Evolutionary conservation across 768 basidiomycete genomes (phyloP), one percentile per base, ranked within the genome.

Genomic region (Mycena rebaudengoi): DNA sequence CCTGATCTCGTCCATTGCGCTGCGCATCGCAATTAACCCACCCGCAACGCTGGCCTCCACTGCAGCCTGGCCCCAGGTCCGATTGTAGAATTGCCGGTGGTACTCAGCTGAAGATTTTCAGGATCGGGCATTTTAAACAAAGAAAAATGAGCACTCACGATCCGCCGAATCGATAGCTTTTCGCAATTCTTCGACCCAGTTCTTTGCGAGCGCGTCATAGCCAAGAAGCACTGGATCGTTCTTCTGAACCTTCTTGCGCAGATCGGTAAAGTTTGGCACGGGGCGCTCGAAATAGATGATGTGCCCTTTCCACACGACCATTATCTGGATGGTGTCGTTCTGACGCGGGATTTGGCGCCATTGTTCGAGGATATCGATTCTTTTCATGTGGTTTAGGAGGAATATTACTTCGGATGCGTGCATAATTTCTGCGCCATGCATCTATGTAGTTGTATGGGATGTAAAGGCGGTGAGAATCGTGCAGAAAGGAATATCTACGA

Each of bases 361-460:
- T 13, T 41, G 8, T 30, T 59, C 46, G 20, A 59, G 57, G 5
- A 50, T 33, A 28, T 49, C 45, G 45, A 18, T 7, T 20, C 57
- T 23, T 18, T 59, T 48, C 56, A 58, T 58, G 18, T 59, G 46
- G 57, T 28, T 26, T 10, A 59, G 18, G 12, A 49, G 30, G 46
- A 20, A 11, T 18, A 59, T 50, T 20, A 59, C 26, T n/a, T 59
- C 35, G 46, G 57, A 59, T 28, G 46, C 20, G 48, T 59, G 57
- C 57, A 59, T 59, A 26, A 59, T 59, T 41, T 59, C 57, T 35
- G 57, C 57, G 48, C 57, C 57, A 39, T 50, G 46, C 57, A 59
- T 59, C 57, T 59, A 35, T 11, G 45, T 37, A 25, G 33, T 4
- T 32, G 20, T 16, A 16, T 33, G 10, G n/a, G 11, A 28, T 7